phyloP scores from a whole-genome alignment of 495 filamentous ascomycete genomes.

The Penicillium pulvis region DNA sequence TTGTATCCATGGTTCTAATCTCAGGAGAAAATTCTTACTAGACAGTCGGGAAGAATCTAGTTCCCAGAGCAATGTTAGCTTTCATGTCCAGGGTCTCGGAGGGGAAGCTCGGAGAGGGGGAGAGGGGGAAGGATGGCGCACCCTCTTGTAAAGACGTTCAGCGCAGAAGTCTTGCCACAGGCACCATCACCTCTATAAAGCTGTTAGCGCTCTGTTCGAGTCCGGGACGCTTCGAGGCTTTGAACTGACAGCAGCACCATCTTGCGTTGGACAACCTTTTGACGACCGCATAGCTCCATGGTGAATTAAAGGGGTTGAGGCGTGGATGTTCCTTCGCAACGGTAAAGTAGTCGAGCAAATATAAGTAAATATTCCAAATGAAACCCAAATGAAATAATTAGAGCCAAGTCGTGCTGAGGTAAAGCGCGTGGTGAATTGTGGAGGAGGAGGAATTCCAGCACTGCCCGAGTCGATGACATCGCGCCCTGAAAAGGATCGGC shows the following conservation, averaged over 20 bases:
- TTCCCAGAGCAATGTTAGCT: constrained; percentile 20
- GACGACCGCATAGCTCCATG: constrained; percentile 59
- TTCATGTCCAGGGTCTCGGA: constrained; percentile 1
- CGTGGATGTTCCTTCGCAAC: neutral
- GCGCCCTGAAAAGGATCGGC: constrained; percentile 39
- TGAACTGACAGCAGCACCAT: constrained; percentile 87
- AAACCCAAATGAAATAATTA: neutral
- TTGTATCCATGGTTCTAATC: neutral
- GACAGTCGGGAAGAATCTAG: constrained; percentile 94
- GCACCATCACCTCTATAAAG: constrained; percentile 86
- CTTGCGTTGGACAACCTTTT: constrained; percentile 91
- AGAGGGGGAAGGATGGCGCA: constrained; percentile 42
- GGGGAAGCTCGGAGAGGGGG: constrained; percentile 12
- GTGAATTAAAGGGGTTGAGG: constrained; percentile 12
- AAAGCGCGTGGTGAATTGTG: constrained; percentile 15
- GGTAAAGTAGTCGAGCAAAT: neutral
- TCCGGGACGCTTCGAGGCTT: neutral
- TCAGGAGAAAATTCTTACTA: constrained; percentile 60
- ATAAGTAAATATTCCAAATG: neutral
- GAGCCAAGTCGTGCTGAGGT: neutral
- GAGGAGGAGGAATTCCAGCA: constrained; percentile 33
- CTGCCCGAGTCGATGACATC: constrained; percentile 47
- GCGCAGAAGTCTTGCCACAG: constrained; percentile 93
- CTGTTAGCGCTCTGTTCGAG: constrained; percentile 18
- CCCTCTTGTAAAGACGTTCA: constrained; percentile 99